Evolutionary conservation across 169 alveolate genomes (phyloP).

Genomic region (Plasmodium ovale): DNA sequence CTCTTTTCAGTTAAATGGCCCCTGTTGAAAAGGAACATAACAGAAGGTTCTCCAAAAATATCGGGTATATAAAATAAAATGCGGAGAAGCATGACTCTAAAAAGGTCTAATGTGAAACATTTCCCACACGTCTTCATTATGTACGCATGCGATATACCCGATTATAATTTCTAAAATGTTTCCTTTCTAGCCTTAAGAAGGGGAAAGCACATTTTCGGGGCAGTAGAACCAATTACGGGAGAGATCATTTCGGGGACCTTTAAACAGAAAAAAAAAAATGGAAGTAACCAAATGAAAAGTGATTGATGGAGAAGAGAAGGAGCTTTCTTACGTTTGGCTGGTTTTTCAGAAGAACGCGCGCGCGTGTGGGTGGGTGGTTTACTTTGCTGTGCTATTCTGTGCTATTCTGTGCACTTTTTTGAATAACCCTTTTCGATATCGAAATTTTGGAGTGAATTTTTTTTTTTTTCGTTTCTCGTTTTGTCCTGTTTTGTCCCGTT

Average conservation of each 20-base stretch:
- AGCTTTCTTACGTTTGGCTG: too few relatives aligned
- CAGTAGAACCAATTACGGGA: conserved; percentile 67
- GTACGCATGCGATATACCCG: too few relatives aligned
- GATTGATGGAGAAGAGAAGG: too few relatives aligned
- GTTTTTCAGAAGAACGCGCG: too few relatives aligned
- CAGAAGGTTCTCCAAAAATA: conserved; percentile 18
- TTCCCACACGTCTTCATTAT: neutral
- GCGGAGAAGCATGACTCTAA: neutral
- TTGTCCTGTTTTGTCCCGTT: neutral
- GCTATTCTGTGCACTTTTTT: neutral
- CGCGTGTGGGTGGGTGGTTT: too few relatives aligned
- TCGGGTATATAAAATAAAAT: conserved; percentile 5
- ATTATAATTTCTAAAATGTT: neutral
- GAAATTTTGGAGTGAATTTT: neutral
- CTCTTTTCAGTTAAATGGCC: conserved; percentile 59
- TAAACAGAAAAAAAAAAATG: conserved; percentile 11
- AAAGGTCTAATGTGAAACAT: neutral
- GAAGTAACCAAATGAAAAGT: too few relatives aligned
- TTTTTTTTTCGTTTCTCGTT: neutral
- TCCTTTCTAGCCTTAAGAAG: conserved; percentile 20
- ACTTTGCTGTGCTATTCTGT: too few relatives aligned
- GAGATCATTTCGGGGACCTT: conserved; percentile 18
- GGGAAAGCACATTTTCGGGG: conserved; percentile 37
- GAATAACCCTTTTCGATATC: neutral
- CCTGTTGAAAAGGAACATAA: neutral